Percentiles rank a stretch among this genome's conserved stretches.
phyloP scores from a whole-genome alignment of 805 yeast genomes.

The Candida ortonii region DNA sequence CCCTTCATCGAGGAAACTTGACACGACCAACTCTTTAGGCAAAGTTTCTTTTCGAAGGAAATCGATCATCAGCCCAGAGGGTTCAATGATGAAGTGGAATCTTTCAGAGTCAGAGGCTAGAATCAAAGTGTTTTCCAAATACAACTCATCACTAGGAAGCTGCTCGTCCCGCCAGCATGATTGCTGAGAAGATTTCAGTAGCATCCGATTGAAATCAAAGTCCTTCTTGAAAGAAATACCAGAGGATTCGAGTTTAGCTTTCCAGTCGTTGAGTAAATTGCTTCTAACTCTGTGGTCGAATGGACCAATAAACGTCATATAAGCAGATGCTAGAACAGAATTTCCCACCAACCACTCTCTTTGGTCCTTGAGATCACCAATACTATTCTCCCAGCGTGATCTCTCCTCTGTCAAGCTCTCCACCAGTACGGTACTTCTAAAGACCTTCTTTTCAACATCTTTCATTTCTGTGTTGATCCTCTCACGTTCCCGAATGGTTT shows the following conservation, averaged over 20 bases:
- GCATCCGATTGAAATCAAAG: conserved; percentile 34
- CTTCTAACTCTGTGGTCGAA: conserved; percentile 37
- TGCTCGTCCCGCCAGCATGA: conserved; percentile 53
- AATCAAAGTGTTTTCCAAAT: conserved; percentile 61
- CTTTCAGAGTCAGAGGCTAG: conserved; percentile 30
- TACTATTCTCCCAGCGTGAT: conserved; percentile 66
- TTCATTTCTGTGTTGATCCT: conserved; percentile 68
- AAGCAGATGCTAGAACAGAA: conserved; percentile 60
- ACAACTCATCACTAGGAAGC: conserved; percentile 56
- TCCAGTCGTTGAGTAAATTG: conserved; percentile 22
- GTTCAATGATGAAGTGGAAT: conserved; percentile 71
- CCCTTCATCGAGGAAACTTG: conserved; percentile 71
- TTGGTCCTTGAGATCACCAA: conserved; percentile 46
- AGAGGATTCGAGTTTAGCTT: conserved; percentile 30
- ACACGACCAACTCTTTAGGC: conserved; percentile 42
- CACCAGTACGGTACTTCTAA: conserved; percentile 59
- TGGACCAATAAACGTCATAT: conserved; percentile 57
- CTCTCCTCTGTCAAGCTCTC: conserved; percentile 66
- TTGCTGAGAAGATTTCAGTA: conserved; percentile 40
- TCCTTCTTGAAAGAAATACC: conserved; percentile 40
- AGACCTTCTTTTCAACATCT: conserved; percentile 55
- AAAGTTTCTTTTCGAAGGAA: conserved; percentile 35
- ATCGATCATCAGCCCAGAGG: conserved; percentile 47
- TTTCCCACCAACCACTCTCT: conserved; percentile 58
- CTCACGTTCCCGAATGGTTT: conserved; percentile 76